Evolutionary conservation across 176 grass and related monocot genomes (phyloP).

Genomic region (Luzula sylvatica): DNA sequence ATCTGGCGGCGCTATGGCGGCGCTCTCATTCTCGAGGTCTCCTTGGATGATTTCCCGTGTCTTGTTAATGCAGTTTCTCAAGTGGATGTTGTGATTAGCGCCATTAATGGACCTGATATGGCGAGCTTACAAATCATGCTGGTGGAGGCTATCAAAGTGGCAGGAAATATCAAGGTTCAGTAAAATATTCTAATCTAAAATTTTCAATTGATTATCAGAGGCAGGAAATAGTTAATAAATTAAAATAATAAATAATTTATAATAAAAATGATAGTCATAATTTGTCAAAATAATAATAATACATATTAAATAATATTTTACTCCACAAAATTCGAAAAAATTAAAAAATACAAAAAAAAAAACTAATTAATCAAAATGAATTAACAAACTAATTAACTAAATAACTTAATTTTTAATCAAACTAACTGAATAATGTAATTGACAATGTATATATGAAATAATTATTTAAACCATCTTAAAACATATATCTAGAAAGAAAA

Average conservation of each 20-base stretch:
- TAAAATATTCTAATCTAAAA: neutral
- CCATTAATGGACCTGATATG: constrained; percentile 17
- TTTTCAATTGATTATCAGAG: neutral
- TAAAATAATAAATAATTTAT: too few species aligned
- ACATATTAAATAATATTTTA: too few species aligned
- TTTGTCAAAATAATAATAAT: too few species aligned
- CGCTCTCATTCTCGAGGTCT: constrained; percentile 32
- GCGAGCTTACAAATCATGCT: constrained; percentile 43
- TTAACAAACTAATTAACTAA: too few species aligned
- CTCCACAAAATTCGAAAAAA: neutral
- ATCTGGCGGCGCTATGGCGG: constrained; percentile 31
- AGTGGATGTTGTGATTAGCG: constrained; percentile 54
- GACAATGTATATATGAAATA: too few species aligned
- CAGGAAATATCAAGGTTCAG: constrained; percentile 49
- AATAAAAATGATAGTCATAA: too few species aligned
- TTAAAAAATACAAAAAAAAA: constrained; percentile 34
- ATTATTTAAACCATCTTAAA: too few species aligned
- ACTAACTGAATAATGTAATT: too few species aligned
- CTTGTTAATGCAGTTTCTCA: constrained; percentile 40
- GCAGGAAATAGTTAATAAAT: neutral
- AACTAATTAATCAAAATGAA: too few species aligned
- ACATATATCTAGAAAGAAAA: too few species aligned
- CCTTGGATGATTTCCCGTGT: constrained; percentile 25
- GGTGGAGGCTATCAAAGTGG: constrained; percentile 53
- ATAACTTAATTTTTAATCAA: too few species aligned